Evolutionary conservation across 1,284 basidiomycete genomes (phyloP).

Genomic region (Pseudozyma hubeiensis): DNA sequence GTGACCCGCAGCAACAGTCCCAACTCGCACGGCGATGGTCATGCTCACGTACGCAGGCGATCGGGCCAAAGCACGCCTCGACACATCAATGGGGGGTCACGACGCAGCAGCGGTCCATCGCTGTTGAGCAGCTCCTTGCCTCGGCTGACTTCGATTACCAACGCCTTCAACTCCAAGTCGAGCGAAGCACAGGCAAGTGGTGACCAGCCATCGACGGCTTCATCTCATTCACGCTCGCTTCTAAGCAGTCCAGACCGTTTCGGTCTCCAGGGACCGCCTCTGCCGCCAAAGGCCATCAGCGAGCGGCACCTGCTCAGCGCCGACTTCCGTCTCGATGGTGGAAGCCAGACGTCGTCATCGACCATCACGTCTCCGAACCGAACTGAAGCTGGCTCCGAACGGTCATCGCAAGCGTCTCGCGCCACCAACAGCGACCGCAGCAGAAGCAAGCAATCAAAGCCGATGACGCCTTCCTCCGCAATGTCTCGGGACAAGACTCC

Average conservation of each 20-base stretch:
- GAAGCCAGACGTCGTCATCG: conserved; percentile 2
- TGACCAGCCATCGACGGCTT: conserved; percentile 19
- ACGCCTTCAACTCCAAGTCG: conserved; percentile 22
- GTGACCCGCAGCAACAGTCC: conserved; percentile 52
- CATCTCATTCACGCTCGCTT: conserved; percentile 34
- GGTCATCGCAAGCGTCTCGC: conserved; percentile 11
- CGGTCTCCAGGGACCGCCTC: conserved; percentile 60
- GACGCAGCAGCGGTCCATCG: conserved; percentile 29
- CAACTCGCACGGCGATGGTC: conserved; percentile 31
- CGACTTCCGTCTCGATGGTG: conserved; percentile 60
- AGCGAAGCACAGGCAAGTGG: conserved; percentile 8
- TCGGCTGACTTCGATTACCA: conserved; percentile 39
- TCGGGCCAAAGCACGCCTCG: conserved; percentile 35
- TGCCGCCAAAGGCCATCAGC: conserved; percentile 59
- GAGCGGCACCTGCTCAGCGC: conserved; percentile 61
- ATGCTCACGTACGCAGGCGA: conserved; percentile 29
- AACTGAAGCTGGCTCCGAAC: conserved; percentile 3
- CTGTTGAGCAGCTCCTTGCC: conserved; percentile 32
- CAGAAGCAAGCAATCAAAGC: conserved; percentile 22
- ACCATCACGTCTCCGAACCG: not conserved
- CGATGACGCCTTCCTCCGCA: conserved; percentile 44
- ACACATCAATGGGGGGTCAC: conserved; percentile 17
- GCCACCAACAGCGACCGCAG: conserved; percentile 16
- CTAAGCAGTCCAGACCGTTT: conserved; percentile 62
- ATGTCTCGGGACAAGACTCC: conserved; percentile 37